A percentile compares a stretch with the other conserved stretches of the same genome.
Evolutionary conservation across 106 monocot species (phyloP).

Genomic region (Vanilla planifolia): DNA sequence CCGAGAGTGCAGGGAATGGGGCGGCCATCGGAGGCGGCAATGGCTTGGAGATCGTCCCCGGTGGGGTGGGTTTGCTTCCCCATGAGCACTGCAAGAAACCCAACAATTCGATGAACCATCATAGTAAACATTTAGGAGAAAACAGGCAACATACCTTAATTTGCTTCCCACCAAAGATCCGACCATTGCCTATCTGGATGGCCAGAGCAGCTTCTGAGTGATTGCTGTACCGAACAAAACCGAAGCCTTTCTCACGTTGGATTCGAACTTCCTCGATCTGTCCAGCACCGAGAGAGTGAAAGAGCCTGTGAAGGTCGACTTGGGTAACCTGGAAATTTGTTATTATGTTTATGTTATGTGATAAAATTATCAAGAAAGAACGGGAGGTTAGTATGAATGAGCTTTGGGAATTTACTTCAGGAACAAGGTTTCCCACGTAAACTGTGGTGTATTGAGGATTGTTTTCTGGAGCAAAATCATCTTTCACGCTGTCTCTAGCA

Average conservation of each 20-base stretch:
- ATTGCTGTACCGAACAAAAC: conserved; percentile 55
- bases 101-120: no score
- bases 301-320: conserved; percentile 45
- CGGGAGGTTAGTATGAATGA: not conserved
- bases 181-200: conserved; percentile 47
- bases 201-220: conserved; percentile 60
- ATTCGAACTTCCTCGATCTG: conserved; percentile 58
- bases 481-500: conserved; percentile 36
- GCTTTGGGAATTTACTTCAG: conserved; percentile 33
- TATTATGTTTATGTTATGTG: no score
- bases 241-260: conserved; percentile 60
- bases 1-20: conserved; percentile 28
- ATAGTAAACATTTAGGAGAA: no score
- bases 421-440: conserved; percentile 75
- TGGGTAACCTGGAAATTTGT: conserved; percentile 32
- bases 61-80: conserved; percentile 81
- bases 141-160: conserved; percentile 55
- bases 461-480: conserved; percentile 64
- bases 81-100: conserved; percentile 63
- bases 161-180: conserved; percentile 37
- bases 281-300: conserved; percentile 42
- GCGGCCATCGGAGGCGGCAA: conserved; percentile 40
- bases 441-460: conserved; percentile 76
- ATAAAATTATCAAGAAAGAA: no score
- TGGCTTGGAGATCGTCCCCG: conserved; percentile 37